Evolutionary conservation across 2,329 filamentous ascomycete species (phyloP).

Genomic region (Fusarium equiseti): DNA sequence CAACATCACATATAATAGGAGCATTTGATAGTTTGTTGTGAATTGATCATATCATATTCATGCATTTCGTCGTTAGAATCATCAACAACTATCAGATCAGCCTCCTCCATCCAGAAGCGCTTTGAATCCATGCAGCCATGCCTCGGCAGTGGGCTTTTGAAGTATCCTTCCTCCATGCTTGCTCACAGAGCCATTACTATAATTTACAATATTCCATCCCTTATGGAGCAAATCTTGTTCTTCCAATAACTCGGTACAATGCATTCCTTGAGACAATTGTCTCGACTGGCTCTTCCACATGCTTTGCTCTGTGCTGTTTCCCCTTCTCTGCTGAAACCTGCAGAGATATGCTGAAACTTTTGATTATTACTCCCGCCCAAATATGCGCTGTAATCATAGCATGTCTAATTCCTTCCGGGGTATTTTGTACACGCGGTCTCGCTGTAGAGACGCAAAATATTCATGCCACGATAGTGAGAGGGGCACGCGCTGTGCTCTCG

Average conservation of each 20-base stretch:
- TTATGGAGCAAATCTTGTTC: slow-evolving; percentile 22
- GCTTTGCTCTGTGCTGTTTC: slow-evolving; percentile 32
- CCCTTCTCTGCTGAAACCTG: slow-evolving; percentile 36
- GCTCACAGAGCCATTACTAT: slow-evolving; percentile 42
- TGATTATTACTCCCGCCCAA: slow-evolving; percentile 46
- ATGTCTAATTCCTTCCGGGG: slow-evolving; percentile 48
- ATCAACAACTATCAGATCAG: slow-evolving; percentile 47
- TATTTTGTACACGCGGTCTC: slow-evolving; percentile 51
- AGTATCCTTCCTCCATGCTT: slow-evolving; percentile 21
- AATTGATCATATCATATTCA: slow-evolving; percentile 53
- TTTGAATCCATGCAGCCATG: slow-evolving; percentile 19
- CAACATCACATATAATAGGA: background rate
- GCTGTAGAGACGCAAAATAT: slow-evolving; percentile 43
- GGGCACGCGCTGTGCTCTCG: slow-evolving; percentile 14
- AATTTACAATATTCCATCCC: slow-evolving; percentile 45
- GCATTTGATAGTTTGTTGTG: slow-evolving; percentile 20
- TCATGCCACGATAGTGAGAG: slow-evolving; percentile 23
- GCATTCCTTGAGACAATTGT: slow-evolving; percentile 30
- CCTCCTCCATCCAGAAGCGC: slow-evolving; percentile 26
- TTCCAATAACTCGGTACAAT: slow-evolving; percentile 37
- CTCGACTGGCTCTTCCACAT: slow-evolving; percentile 32
- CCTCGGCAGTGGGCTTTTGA: slow-evolving; percentile 18
- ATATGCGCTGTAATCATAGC: slow-evolving; percentile 46
- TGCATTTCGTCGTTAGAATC: slow-evolving; percentile 51
- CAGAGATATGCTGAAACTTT: slow-evolving; percentile 42